Percentiles rank a stretch among this genome's conserved stretches.
Conservation (phyloP, 2,329 filamentous ascomycete species). For the Ophiosphaerella narmari region DNA sequence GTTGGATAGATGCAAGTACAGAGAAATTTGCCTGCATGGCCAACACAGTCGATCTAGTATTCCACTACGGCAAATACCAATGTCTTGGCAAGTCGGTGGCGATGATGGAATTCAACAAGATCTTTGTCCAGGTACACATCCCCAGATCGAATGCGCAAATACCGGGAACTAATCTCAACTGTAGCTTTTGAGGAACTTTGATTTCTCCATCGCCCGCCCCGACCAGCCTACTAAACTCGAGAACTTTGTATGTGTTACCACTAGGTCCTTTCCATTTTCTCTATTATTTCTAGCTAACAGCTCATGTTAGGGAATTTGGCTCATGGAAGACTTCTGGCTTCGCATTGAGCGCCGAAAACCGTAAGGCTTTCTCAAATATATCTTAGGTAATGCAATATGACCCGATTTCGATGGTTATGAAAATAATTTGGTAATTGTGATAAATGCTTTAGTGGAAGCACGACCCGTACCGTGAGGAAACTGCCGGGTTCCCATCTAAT, state of each 20-base stretch:
- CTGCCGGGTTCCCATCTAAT: no score
- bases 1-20: conserved; percentile 32
- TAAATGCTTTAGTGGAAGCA: no score
- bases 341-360: conserved; percentile 2
- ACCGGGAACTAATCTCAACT: not conserved
- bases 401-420: no score
- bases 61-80: conserved; percentile 31
- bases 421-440: no score
- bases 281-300: conserved; percentile 1
- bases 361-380: not conserved
- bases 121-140: conserved; percentile 26
- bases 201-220: conserved; percentile 10
- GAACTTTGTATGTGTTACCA: conserved; percentile 9
- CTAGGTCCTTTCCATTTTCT: not conserved
- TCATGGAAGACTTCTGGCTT: conserved; percentile 15
- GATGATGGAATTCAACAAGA: conserved; percentile 38
- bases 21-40: conserved; percentile 36
- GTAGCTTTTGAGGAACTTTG: conserved; percentile 12
- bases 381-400: not conserved
- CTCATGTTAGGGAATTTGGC: conserved; percentile 11
- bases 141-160: no score
- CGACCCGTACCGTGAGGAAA: no score
- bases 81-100: conserved; percentile 35
- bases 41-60: conserved; percentile 23
- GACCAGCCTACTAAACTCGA: conserved; percentile 6